Percentiles rank a stretch among this genome's conserved stretches.
Evolutionary conservation across 2,329 filamentous ascomycete genomes (phyloP).

Genomic region (Fusarium musae): DNA sequence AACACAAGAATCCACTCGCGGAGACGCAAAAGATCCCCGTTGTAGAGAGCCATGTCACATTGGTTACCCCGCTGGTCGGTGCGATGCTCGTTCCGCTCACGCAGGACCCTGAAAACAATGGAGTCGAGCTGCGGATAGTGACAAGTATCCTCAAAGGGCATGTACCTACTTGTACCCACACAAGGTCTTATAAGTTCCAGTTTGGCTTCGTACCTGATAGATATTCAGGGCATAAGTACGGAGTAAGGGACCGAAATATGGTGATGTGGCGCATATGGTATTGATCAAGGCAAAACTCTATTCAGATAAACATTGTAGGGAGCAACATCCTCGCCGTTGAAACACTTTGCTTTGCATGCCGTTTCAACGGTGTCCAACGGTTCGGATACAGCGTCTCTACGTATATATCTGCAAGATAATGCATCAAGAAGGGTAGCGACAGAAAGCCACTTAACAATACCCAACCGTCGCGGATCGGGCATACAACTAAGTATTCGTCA

Average conservation of each 20-base stretch:
- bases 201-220: slow-evolving; percentile 5
- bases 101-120: slow-evolving; percentile 31
- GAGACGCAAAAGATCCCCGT: slow-evolving; percentile 32
- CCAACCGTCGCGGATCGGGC: background rate
- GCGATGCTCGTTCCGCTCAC: slow-evolving; percentile 24
- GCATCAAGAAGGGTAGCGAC: slow-evolving; percentile 18
- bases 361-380: slow-evolving; percentile 21
- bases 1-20: slow-evolving; percentile 35
- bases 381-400: slow-evolving; percentile 3
- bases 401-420: slow-evolving; percentile 15
- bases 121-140: slow-evolving; percentile 12
- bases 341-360: slow-evolving; percentile 9
- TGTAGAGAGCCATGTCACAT: slow-evolving; percentile 28
- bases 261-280: slow-evolving; percentile 24
- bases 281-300: slow-evolving; percentile 18
- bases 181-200: slow-evolving; percentile 4
- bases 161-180: background rate
- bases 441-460: slow-evolving; percentile 25
- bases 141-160: slow-evolving; percentile 19
- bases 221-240: background rate
- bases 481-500: background rate
- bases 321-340: background rate
- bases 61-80: slow-evolving; percentile 36
- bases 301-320: slow-evolving; percentile 1
- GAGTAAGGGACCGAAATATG: slow-evolving; percentile 1